Evolutionary conservation across 129 eudicot species (phyloP).

Genomic region (Dittrichia graveolens): DNA sequence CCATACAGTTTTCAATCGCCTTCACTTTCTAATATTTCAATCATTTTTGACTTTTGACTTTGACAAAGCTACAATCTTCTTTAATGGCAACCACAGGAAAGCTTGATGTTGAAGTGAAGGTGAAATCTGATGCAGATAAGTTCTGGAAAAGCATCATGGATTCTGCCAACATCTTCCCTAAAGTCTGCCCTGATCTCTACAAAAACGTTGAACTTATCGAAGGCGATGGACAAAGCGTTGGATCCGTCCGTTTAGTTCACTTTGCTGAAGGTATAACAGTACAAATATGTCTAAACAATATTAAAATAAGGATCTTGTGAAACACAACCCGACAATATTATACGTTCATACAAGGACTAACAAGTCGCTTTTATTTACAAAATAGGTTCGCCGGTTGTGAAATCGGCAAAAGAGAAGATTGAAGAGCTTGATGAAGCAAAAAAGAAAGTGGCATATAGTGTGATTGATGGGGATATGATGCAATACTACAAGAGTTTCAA

Average conservation of each 20-base stretch:
- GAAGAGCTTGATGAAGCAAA: slow-evolving; percentile 64
- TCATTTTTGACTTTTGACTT: slow-evolving; percentile 17
- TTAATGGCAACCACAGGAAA: slow-evolving; percentile 42
- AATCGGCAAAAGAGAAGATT: slow-evolving; percentile 63
- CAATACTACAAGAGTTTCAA: slow-evolving; percentile 67
- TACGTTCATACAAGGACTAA: background rate
- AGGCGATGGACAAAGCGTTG: slow-evolving; percentile 77
- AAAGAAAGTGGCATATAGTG: slow-evolving; percentile 49
- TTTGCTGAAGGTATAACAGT: slow-evolving; percentile 60
- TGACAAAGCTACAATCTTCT: slow-evolving; percentile 2
- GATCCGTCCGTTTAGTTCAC: slow-evolving; percentile 63
- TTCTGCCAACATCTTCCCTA: slow-evolving; percentile 62
- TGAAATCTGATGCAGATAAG: slow-evolving; percentile 61
- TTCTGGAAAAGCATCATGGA: slow-evolving; percentile 61
- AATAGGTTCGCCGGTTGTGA: slow-evolving; percentile 45
- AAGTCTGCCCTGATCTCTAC: slow-evolving; percentile 68
- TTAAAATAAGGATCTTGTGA: background rate
- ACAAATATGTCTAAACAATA: background rate
- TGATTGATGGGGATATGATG: slow-evolving; percentile 70
- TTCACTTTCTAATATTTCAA: slow-evolving; percentile 1
- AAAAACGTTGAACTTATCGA: slow-evolving; percentile 64
- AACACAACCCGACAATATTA: no score
- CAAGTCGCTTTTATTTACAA: background rate
- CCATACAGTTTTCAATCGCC: slow-evolving; percentile 3
- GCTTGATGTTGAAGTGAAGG: slow-evolving; percentile 76